Evolutionary conservation across 495 filamentous ascomycete species (phyloP), one percentile per base, ranked within the genome.

Genomic region (Terfezia boudieri): DNA sequence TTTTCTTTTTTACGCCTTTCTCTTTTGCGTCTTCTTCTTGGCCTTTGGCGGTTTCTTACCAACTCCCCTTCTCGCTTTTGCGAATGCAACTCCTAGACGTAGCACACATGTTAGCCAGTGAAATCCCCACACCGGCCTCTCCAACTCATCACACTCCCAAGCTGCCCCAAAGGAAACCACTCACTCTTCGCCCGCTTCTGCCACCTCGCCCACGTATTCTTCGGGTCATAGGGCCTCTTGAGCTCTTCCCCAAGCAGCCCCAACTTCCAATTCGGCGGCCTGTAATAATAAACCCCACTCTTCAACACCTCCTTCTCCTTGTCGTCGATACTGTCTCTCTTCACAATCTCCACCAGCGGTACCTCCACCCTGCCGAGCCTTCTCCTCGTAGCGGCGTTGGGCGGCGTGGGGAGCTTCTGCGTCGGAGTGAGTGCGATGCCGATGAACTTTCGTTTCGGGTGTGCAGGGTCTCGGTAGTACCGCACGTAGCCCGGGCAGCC

Each of bases 401-500:
- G 66, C 0, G 85, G 84, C 59, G 80, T 76, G 2, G 90, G 92
- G 22, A 98, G 76, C 17, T 58, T 70, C 58, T 83, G 73, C 0
- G 81, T 71, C 63, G 83, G 81, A 64, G 84, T 74, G 68, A 94
- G 84, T 14, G 81, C 81, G 51, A 99, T 78, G 50, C 90, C 90
- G 65, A 99, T 99, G 69, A 83, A 96, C 65, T 86, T 80, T 49
- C 86, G 76, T 50, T 82, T 82, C 1, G 86, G 81, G 64, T 94
- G 84, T 36, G 70, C 73, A 1, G 86, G 88, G 60, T 95, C 88
- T 55, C 79, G 77, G 71, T 99, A 99, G 73, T 93, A 99, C 58
- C 86, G 84, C 50, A 99, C 90, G 68, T 88, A 96, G 48, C 90
- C 90, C 11, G 81, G 71, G 37, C 80, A 72, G 36, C 76, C 76